These are phyloP conservation scores for Candida tibetensis DNA, from an alignment of 805 yeast genomes.

Conservation along the genomic window DNA sequence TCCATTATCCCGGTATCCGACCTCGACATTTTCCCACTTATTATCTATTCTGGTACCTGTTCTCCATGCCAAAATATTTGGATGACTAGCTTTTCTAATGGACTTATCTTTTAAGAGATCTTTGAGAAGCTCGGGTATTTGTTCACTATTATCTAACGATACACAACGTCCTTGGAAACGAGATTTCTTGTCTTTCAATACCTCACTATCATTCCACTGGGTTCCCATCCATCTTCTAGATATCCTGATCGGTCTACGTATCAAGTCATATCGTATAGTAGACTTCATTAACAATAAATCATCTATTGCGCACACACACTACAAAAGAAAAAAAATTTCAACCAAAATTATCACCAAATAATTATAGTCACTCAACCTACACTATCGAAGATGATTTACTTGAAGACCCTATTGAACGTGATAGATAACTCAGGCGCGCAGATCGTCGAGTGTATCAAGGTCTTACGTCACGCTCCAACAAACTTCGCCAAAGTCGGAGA, in stretches of 20 bases:
- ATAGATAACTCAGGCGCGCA: slow-evolving; percentile 96
- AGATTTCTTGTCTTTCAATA: slow-evolving; percentile 52
- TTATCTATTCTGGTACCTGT: slow-evolving; percentile 17
- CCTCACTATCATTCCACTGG: slow-evolving; percentile 30
- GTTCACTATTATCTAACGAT: slow-evolving; percentile 32
- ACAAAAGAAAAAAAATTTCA: slow-evolving; percentile 4
- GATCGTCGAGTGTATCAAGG: slow-evolving; percentile 93
- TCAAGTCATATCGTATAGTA: too few relatives aligned
- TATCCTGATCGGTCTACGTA: too few relatives aligned
- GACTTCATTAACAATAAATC: too few relatives aligned
- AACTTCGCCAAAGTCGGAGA: slow-evolving; percentile 87
- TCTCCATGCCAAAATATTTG: slow-evolving; percentile 74
- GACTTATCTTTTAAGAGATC: slow-evolving; percentile 43
- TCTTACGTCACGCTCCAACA: slow-evolving; percentile 81
- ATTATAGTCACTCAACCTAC: slow-evolving; percentile 2
- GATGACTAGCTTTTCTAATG: slow-evolving; percentile 59
- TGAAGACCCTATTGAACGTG: slow-evolving; percentile 83
- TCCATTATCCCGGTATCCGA: slow-evolving; percentile 68
- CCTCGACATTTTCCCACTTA: slow-evolving; percentile 33
- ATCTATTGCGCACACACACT: slow-evolving; percentile 4
- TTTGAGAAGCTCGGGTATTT: slow-evolving; percentile 42
- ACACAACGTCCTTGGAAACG: slow-evolving; percentile 65
- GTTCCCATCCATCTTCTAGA: neutral
- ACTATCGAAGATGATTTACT: slow-evolving; percentile 82
- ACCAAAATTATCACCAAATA: neutral